Percentiles rank a stretch among this genome's conserved stretches.
Evolutionary conservation across 2,329 filamentous ascomycete genomes (phyloP).

Genomic region (Ambrosiella beaveri): DNA sequence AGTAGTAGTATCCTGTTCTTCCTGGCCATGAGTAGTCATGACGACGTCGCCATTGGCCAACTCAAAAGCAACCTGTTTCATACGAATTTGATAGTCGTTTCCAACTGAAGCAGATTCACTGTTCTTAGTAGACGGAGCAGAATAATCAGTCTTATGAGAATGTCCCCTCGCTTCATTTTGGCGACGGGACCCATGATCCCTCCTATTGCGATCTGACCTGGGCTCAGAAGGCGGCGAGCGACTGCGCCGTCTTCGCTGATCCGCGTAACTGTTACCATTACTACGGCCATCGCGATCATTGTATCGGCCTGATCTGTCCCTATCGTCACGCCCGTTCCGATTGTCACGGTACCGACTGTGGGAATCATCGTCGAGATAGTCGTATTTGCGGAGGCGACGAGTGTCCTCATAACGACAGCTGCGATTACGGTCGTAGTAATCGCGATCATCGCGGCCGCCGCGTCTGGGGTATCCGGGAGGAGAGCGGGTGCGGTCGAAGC

Average conservation of each 20-base stretch:
- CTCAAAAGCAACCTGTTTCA: constrained; percentile 12
- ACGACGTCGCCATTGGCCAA: constrained; percentile 6
- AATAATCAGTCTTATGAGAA: constrained; percentile 22
- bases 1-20: neutral
- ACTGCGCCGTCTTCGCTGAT: constrained; percentile 35
- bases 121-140: neutral
- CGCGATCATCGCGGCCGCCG: constrained; percentile 39
- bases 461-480: constrained; percentile 36
- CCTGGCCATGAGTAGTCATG: constrained; percentile 5
- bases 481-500: constrained; percentile 14
- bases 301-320: constrained; percentile 22
- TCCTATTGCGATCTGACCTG: constrained; percentile 18
- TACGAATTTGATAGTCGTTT: constrained; percentile 22
- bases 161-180: constrained; percentile 23
- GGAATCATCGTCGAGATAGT: constrained; percentile 34
- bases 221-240: constrained; percentile 29
- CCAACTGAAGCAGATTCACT: constrained; percentile 40
- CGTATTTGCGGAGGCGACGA: constrained; percentile 42
- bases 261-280: constrained; percentile 25
- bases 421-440: constrained; percentile 40
- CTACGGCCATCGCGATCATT: neutral
- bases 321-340: constrained; percentile 41
- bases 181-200: constrained; percentile 18
- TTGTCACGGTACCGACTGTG: constrained; percentile 33
- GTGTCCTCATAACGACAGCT: constrained; percentile 29